Conservation (phyloP, 345 rosid species). For the Aurinia saxatilis region DNA sequence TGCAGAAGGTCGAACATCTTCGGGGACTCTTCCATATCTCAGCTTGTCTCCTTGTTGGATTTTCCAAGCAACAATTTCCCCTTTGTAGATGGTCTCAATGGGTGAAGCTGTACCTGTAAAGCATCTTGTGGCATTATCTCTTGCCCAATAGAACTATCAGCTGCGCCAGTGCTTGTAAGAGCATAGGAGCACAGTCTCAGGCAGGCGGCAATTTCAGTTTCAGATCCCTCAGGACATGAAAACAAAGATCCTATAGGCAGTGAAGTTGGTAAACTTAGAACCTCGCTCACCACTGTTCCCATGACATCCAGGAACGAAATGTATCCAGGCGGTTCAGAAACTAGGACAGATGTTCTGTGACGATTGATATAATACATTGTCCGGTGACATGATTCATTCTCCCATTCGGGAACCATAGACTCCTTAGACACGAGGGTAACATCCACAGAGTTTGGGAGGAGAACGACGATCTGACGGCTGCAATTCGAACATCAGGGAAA, state of each 20-base stretch:
- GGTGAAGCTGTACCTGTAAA: slow-evolving; percentile 80
- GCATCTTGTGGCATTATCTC: slow-evolving; percentile 79
- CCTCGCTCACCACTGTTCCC: slow-evolving; percentile 70
- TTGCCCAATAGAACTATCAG: slow-evolving; percentile 50
- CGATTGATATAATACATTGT: slow-evolving; percentile 57
- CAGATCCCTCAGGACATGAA: slow-evolving; percentile 73
- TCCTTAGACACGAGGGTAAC: slow-evolving; percentile 50
- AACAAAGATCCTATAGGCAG: slow-evolving; percentile 71
- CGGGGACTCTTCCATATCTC: slow-evolving; percentile 88
- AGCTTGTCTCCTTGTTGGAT: slow-evolving; percentile 66
- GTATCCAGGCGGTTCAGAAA: slow-evolving; percentile 79
- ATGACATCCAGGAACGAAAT: slow-evolving; percentile 66
- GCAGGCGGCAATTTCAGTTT: slow-evolving; percentile 43
- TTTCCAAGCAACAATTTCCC: slow-evolving; percentile 92
- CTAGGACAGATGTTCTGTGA: slow-evolving; percentile 49
- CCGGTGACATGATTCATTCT: no score
- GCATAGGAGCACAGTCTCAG: slow-evolving; percentile 56
- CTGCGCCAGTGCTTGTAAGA: slow-evolving; percentile 38
- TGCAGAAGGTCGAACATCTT: slow-evolving; percentile 84
- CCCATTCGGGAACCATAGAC: no score
- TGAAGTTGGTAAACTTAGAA: slow-evolving; percentile 62
- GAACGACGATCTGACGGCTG: slow-evolving; percentile 34
- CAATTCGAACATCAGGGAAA: slow-evolving; percentile 26
- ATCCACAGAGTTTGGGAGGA: slow-evolving; percentile 54
- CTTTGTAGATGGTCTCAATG: slow-evolving; percentile 83